A percentile compares a stretch with the other conserved stretches of the same genome.
These are phyloP conservation scores for Teunomyces panamensis DNA, from an alignment of 805 yeast genomes.

Conservation along the genomic window DNA sequence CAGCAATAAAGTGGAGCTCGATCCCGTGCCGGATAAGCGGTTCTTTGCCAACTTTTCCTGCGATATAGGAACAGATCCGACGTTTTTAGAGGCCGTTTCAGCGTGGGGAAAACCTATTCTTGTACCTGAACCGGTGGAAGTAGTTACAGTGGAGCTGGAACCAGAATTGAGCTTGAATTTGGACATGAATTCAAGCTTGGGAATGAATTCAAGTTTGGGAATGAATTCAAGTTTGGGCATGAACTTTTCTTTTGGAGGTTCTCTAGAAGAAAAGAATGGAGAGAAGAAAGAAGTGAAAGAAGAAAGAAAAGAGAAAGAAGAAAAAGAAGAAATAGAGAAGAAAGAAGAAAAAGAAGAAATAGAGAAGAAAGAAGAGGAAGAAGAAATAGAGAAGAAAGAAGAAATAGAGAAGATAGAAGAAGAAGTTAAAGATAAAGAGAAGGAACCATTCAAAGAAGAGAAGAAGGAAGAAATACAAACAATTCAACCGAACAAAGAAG, in stretches of 20 bases:
- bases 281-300: slow-evolving; percentile 3
- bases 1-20: slow-evolving; percentile 11
- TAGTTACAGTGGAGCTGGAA: slow-evolving; percentile 6
- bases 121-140: background rate
- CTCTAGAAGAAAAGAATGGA: background rate
- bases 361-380: background rate
- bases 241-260: background rate
- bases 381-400: too few species aligned
- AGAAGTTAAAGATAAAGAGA: too few species aligned
- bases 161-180: slow-evolving; percentile 13
- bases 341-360: background rate
- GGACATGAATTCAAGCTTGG: slow-evolving; percentile 19
- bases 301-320: background rate
- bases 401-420: too few species aligned
- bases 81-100: slow-evolving; percentile 9
- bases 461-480: too few species aligned
- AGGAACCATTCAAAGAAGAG: too few species aligned
- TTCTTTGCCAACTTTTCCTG: slow-evolving; percentile 13
- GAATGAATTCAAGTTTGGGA: slow-evolving; percentile 14
- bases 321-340: background rate
- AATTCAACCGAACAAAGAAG: too few species aligned
- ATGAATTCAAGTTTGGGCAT: slow-evolving; percentile 14
- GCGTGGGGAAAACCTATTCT: slow-evolving; percentile 19
- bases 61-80: slow-evolving; percentile 10
- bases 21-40: slow-evolving; percentile 12